phyloP scores from a whole-genome alignment of 768 basidiomycete genomes.

The Udeniomyces megalosporus region DNA sequence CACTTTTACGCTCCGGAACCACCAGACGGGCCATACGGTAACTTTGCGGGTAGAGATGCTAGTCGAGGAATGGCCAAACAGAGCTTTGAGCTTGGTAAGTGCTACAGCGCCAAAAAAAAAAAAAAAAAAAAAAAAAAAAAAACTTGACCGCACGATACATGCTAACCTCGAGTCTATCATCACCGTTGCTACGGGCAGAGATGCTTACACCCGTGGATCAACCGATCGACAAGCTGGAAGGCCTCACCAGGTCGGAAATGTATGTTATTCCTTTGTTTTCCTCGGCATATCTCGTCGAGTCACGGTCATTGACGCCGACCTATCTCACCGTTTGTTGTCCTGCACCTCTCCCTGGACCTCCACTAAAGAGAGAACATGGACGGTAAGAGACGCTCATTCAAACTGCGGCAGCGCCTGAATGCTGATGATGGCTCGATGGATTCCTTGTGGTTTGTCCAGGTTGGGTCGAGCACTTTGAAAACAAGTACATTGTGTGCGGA shows the following conservation, averaged over 20 bases:
- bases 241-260: conserved; percentile 69
- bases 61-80: conserved; percentile 96
- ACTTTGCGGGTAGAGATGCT: conserved; percentile 92
- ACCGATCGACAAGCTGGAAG: conserved; percentile 64
- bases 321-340: not conserved
- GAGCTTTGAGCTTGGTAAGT: conserved; percentile 74
- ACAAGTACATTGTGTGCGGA: conserved; percentile 83
- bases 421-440: too few relatives aligned
- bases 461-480: conserved; percentile 86
- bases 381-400: conserved; percentile 34
- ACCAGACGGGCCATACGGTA: conserved; percentile 85
- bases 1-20: not conserved
- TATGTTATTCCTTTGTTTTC: conserved; percentile 31
- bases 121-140: too few relatives aligned
- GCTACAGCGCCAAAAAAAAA: too few relatives aligned
- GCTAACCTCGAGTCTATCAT: not conserved
- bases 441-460: conserved; percentile 32
- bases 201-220: conserved; percentile 81
- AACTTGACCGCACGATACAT: not conserved
- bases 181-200: conserved; percentile 34
- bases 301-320: not conserved
- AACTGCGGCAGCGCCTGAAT: not conserved
- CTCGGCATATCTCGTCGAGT: not conserved
- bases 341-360: not conserved
- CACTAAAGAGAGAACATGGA: conserved; percentile 70